Conservation (phyloP, 139 green algal species). For the Chlamydomonas applanata region DNA sequence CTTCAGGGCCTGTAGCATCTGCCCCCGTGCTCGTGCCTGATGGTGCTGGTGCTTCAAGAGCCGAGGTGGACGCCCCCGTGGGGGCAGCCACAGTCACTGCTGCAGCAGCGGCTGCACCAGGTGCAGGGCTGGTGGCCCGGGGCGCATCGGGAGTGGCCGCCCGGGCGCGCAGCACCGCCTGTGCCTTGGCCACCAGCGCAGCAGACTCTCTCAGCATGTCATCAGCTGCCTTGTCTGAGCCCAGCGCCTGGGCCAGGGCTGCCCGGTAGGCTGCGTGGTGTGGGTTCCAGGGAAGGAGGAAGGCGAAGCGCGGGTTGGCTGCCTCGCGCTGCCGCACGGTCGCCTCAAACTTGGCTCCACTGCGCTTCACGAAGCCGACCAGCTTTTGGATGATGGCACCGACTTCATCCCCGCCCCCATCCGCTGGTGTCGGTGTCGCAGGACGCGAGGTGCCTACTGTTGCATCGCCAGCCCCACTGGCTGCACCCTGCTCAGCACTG, state of each 20-base stretch:
- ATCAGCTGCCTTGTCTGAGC: slow-evolving; percentile 2
- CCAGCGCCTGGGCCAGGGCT: slow-evolving; percentile 23
- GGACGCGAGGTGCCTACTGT: not conserved
- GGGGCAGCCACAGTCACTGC: slow-evolving; percentile 26
- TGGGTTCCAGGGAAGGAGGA: slow-evolving; percentile 49
- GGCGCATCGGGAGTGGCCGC: not conserved
- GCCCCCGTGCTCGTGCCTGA: not conserved
- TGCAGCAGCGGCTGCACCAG: not conserved
- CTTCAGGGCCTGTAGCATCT: not conserved
- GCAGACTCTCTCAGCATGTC: slow-evolving; percentile 10
- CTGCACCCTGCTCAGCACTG: not conserved
- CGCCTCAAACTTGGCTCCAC: slow-evolving; percentile 38
- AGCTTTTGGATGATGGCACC: slow-evolving; percentile 40
- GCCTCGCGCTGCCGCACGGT: slow-evolving; percentile 52
- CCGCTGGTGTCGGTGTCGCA: not conserved
- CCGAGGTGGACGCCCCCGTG: slow-evolving; percentile 36
- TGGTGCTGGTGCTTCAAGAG: slow-evolving; percentile 14
- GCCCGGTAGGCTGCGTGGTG: slow-evolving; percentile 54
- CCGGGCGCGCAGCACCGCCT: not conserved
- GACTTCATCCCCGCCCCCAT: slow-evolving; percentile 3
- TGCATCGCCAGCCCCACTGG: not conserved
- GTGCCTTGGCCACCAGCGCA: not conserved
- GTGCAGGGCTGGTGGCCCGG: not conserved
- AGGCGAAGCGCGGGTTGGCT: slow-evolving; percentile 61
- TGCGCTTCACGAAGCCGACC: slow-evolving; percentile 25